Evolutionary conservation across 441 rosid genomes (phyloP), one percentile per base, ranked within the genome.

Genomic region (Euphorbia celastroides): DNA sequence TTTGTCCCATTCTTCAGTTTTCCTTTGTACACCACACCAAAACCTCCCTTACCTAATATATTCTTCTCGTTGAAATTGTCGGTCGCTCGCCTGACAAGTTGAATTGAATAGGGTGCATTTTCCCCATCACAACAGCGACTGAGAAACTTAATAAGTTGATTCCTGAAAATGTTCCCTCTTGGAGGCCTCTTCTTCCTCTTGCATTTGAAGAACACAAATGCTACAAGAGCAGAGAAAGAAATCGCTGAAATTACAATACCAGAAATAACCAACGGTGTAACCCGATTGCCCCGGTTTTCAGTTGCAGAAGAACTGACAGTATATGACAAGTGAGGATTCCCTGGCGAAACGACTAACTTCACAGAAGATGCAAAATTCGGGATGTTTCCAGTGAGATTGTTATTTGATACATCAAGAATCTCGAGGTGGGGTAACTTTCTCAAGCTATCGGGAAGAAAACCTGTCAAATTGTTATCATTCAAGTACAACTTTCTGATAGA

Each of bases 11-110:
- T 69, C 54, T 81, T 88, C 64, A 90, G 66, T 44, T 84, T 88
- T 0, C 98, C 98, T 17, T 74, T 80, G 31, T 93, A 93, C 22
- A 93, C 98, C 28, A 86, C 89, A n/a, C 98, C 97, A n/a, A 93
- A 93, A 34, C 97, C 97, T 7, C 98, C 98, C 72, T 72, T 81
- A 0, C 98, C 97, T 70, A 90, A 57, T n/a, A 93, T 68, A 55
- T 87, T 88, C 1, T 69, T 64, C 64, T 86, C 92, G 1, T 83
- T 84, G 77, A 93, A 93, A 51, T 90, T 82, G 50, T 82, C 62
- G 0, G 98, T 93, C 62, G 84, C 97, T 58, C 87, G 84, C 16
- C 86, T 79, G 51, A 93, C 86, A 44, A 90, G 85, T 50, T 87
- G 81, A 23, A 93, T 81, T 0, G 97, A 81, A 69, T 90, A 78